Evolutionary conservation across 768 basidiomycete genomes (phyloP), one percentile per base, ranked within the genome.

Genomic region (Panus rudis): DNA sequence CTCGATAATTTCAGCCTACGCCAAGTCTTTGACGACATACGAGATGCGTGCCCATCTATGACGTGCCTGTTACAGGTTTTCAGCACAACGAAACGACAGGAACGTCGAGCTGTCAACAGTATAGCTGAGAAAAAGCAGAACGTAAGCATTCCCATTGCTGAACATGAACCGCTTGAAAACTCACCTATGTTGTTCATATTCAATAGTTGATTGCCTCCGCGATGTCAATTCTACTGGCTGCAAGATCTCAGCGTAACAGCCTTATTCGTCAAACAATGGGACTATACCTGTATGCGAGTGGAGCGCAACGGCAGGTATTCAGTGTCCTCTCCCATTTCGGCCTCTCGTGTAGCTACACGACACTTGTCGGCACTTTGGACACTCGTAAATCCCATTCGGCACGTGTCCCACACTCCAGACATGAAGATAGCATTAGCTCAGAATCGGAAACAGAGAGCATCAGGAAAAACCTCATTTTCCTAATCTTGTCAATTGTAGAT

Each of bases 241-340:
- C 62, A 45, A 61, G 54, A 24, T 66, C 63, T 39, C 58, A 61
- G 20, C 41, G 41, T 1, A 68, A 68, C 42, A 66, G 60, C 49
- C 47, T 50, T n/a, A 35, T 48, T 1, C 55, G 54, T 21, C 48
- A 55, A 1, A 51, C 63, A 10, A 42, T 64, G 21, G 52, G 52
- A 1, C 43, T 67, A 1, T 68, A 63, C 35, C 41, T 63, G 0
- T 66, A 64, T 45, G 60, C 61, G 1, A 48, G 50, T 2, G 66
- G 66, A 1, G 56, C 63, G 1, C 59, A 61, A 24, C 52, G 62
- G 0, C 66, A 67, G 37, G 45, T 54, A 0, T 60, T 67, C 6
- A 37, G 52, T 5, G 55, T 66, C 8, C 27, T 66, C 2, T 56
- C 59, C 2, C 49, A 53, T 19, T 31, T 65, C 2, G 64, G 65